Evolutionary conservation across 129 eudicot species (phyloP), one percentile per base, ranked within the genome.

Genomic region (Helianthus annuus): DNA sequence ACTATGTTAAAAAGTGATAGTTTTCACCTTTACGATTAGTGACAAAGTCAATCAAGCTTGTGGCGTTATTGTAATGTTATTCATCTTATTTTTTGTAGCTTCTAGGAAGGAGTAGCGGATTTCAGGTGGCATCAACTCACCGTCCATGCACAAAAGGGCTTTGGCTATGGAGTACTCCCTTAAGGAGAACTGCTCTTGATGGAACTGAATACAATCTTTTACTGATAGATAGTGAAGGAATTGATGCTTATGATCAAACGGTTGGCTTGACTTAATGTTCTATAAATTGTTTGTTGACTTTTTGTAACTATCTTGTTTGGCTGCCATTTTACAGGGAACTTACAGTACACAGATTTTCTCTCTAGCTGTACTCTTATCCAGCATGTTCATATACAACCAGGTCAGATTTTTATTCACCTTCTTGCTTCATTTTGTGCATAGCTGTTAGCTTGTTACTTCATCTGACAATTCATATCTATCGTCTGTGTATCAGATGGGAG

Each of bases 161-260:
- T 76, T 95, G 99, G 99, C 62, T 95, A 64, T 95, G 99, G 99
- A 95, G 99, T 77, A 77, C 96, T 48, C 99, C 99, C n/a, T 38
- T 95, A 62, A 83, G 85, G 81, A 95, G 97, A 80, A 91, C 96
- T 58, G 96, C 99, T 40, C 94, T 95, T 68, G 99, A 91, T 86
- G 99, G 97, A 75, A 90, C 97, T n/a, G 97, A 86, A 51, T 95
- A 88, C 93, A 95, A 78, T 72, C 97, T 95, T 54, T 53, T 95
- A 75, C 97, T 95, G 24, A 70, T 95, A 67, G 99, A 95, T 69
- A 86, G 91, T 48, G 99, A 95, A 87, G 99, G 99, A 75, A 95
- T 95, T 78, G 99, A 95, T 83, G 97, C 99, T 46, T 95, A 90
- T 75, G 99, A 95, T 84, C 99, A 95, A 85, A 95, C 99, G 87